phyloP scores from a whole-genome alignment of 78 protist species.

The Anaeramoeba flamelloides region DNA sequence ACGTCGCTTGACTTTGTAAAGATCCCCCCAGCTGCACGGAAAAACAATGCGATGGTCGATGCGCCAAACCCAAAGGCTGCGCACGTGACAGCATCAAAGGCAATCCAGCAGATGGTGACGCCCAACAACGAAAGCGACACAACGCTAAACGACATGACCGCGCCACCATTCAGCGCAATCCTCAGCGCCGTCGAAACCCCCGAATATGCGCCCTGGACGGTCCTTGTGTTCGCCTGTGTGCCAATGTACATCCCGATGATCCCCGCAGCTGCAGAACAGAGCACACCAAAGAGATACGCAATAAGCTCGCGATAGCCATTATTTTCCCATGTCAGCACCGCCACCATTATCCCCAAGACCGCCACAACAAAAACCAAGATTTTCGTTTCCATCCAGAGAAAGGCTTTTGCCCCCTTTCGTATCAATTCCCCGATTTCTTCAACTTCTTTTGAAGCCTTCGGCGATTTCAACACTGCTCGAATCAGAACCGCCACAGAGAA shows the following conservation, averaged over 20 bases:
- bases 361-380: conserved; percentile 13
- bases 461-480: too few species aligned
- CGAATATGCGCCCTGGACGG: conserved; percentile 13
- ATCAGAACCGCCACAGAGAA: too few species aligned
- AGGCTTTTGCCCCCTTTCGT: conserved; percentile 26
- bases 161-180: conserved; percentile 40
- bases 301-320: conserved; percentile 10
- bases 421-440: too few species aligned
- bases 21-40: conserved; percentile 60
- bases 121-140: neutral
- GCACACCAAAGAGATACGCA: conserved; percentile 31
- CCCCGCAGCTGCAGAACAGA: conserved; percentile 29
- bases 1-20: conserved; percentile 51
- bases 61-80: conserved; percentile 57
- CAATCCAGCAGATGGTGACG: neutral
- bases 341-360: neutral
- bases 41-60: conserved; percentile 46
- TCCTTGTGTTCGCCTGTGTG: conserved; percentile 32
- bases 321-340: neutral
- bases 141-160: conserved; percentile 43
- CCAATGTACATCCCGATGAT: conserved; percentile 40
- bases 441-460: too few species aligned
- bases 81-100: conserved; percentile 31
- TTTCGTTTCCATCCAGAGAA: conserved; percentile 25
- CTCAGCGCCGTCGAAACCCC: neutral